Evolutionary conservation across 2,329 filamentous ascomycete genomes (phyloP), one percentile per base, ranked within the genome.

Genomic region (Xylaria multiplex): DNA sequence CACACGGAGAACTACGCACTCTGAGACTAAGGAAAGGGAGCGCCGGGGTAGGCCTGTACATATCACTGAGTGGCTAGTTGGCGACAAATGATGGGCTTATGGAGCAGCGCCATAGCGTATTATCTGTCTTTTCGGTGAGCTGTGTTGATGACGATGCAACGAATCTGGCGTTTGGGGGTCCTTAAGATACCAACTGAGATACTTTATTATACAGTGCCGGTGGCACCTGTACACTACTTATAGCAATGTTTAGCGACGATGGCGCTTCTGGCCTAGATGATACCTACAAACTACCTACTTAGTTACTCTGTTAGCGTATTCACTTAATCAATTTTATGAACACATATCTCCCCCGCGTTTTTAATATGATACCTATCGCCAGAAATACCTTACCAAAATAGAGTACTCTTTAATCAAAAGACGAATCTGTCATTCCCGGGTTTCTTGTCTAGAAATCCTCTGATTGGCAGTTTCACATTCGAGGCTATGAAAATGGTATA

Each of bases 1-100:
- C 95, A 97, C 81, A 92, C 94, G 3, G 95, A 98, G 83, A 97
- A 97, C 78, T 97, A 97, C 81, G 92, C 93, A 58, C 83, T 97
- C 68, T 97, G 79, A 63, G 24, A 30, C 37, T 24, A 24, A 60
- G 30, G 32, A 37, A 22, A 32, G 13, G 30, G 30, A 22, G 8
- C 24, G 13, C 52, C 27, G 48, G 59, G 43, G 35, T 45, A 43
- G 40, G 40, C 48, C 40, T 70, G 66, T 70, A 68, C 66, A 68
- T 69, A 68, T 13, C n/a, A 54, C 11, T 24, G 30, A 52, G 27
- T 27, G 49, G 40, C 49, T 5, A 24, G n/a, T 55, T 24, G 42
- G n/a, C 58, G 53, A 64, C 50, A 52, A 42, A 59, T 54, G 45
- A 54, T 42, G 14, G 16, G 43, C 37, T 45, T 27, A 40, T 13